Base-by-base conservation (phyloP, 306 rosid genomes). In the Cyamopsis tetragonoloba region DNA sequence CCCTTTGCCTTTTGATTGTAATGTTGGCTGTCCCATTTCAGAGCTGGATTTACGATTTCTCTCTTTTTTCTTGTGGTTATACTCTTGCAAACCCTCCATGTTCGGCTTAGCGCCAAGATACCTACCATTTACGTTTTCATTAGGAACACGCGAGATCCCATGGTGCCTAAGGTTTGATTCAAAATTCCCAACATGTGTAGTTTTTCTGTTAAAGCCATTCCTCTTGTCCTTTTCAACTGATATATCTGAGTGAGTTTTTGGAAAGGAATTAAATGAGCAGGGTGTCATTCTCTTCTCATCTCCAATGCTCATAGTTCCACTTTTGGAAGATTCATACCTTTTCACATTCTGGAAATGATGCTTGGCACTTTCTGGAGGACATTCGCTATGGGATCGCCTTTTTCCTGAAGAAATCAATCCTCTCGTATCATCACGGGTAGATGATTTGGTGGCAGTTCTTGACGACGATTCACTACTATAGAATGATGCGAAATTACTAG, bases 201-300 rank as follows among this genome's bases (percentile, higher is more conserved):
- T 35, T 53, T 47, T 56, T 70, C 69, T 65, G 63, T 32, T 65
- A 15, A 43, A 62, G 43, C 27, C 76, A 65, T 66, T 79, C 47
- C 55, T 80, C 77, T 72, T 82, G 48, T 30, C 84, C 69, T 71
- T 81, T 57, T 72, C 85, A 70, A 64, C 63, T 24, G 73, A 66
- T 39, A 13, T 20, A 59, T 82, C 82, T 4, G 81, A 77, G 74
- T 51, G 69, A 42, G 66, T 67, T 82, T 76, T 74, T 28, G 78
- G 77, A 46, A 31, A 73, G 67, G 92, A 64, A 66, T 76, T 69
- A 23, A 66, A 15, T 31, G 73, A 23, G 26, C 35, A 11, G 11
- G 79, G 74, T 49, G 71, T 32, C 46, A 32, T 44, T 74, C 70
- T 80, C 80, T 49, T 70, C 73, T 59, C 87, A 74, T 77, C 62